Evolutionary conservation across 768 basidiomycete species (phyloP).

Genomic region (Cubamyces sp.): DNA sequence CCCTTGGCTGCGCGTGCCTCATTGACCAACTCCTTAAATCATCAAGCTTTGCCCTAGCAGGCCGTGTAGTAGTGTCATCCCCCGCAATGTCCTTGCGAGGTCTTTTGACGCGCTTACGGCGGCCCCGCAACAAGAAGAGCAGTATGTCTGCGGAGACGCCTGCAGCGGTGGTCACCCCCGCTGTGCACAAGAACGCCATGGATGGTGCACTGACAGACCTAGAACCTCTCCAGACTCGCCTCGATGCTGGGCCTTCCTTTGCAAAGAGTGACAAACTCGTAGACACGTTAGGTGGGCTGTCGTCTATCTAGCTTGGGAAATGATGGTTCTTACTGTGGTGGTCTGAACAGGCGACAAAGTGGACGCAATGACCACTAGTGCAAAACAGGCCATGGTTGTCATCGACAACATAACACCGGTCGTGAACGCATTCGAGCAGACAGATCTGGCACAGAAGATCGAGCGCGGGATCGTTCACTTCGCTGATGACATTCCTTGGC

Average conservation of each 20-base stretch:
- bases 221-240: not conserved
- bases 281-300: not conserved
- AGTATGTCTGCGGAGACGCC: not conserved
- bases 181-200: not conserved
- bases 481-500: conserved; percentile 30
- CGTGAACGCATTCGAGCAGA: not conserved
- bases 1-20: not conserved
- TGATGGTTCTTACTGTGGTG: not conserved
- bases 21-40: not conserved
- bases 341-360: not conserved
- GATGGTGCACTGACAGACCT: not conserved
- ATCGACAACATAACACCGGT: not conserved
- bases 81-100: too few relatives aligned
- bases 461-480: conserved; percentile 24
- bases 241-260: not conserved
- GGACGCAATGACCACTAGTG: not conserved
- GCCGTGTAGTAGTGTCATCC: not conserved
- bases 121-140: not conserved
- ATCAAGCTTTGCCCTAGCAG: not conserved
- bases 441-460: conserved; percentile 15
- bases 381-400: not conserved
- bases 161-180: not conserved
- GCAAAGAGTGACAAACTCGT: not conserved
- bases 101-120: not conserved
- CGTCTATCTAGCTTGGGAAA: not conserved